Percentiles rank a stretch among this genome's conserved stretches.
These are phyloP conservation scores for Fomitopsis pinicola DNA, from an alignment of 1,284 basidiomycete species.

Conservation along the genomic window DNA sequence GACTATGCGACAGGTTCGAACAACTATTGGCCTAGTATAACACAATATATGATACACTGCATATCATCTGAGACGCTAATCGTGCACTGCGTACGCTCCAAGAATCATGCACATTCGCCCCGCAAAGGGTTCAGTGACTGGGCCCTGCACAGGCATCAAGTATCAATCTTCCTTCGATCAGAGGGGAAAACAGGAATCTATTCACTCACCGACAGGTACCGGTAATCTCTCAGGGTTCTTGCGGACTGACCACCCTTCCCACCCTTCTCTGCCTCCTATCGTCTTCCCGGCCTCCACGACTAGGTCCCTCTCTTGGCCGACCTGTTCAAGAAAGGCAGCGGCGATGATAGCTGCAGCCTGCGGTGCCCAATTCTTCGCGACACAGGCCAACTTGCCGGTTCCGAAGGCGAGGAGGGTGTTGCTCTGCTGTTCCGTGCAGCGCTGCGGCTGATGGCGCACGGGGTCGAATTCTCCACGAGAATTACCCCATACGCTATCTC, in stretches of 20 bases:
- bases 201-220: neutral
- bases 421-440: constrained; percentile 18
- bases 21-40: constrained; percentile 54
- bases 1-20: constrained; percentile 70
- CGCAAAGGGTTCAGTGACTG: too few species aligned
- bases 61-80: too few species aligned
- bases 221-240: neutral
- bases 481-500: constrained; percentile 22
- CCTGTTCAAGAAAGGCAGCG: constrained; percentile 34
- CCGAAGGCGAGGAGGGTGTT: constrained; percentile 40
- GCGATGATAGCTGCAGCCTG: constrained; percentile 42
- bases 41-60: neutral
- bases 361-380: constrained; percentile 43
- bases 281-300: constrained; percentile 25
- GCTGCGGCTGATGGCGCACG: constrained; percentile 29
- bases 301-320: constrained; percentile 26
- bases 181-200: too few species aligned
- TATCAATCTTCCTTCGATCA: too few species aligned
- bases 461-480: constrained; percentile 38
- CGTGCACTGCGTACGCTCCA: too few species aligned
- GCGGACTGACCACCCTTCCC: constrained; percentile 34
- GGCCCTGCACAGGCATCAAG: too few species aligned
- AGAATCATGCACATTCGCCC: too few species aligned
- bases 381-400: constrained; percentile 35
- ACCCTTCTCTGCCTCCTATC: constrained; percentile 38